Base-by-base conservation (phyloP, 2,329 filamentous ascomycete genomes). In the Colletotrichum camelliae region DNA sequence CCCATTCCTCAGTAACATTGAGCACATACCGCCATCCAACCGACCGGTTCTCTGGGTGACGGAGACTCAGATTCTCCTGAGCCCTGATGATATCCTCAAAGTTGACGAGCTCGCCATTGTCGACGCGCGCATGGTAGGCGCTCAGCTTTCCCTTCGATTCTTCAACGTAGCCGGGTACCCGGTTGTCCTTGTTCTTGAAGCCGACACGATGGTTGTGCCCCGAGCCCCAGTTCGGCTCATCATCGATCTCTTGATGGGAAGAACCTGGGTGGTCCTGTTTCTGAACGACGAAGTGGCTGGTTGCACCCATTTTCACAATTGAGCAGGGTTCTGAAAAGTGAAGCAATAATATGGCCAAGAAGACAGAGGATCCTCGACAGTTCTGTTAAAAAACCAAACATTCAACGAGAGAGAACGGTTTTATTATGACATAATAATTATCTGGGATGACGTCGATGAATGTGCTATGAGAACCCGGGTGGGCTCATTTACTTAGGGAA, bases 1-100 rank as follows among this genome's bases (percentile, higher is more conserved):
- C 83, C 80, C 85, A 88, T 67, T 88, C 84, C 73, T 90, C 88
- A 0, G 87, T 87, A 12, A 84, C 83, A 43, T 89, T 82, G 1
- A 90, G 80, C 13, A 89, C 86, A 77, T 87, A 89, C 43, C 89
- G 82, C 88, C 89, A 90, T 9, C 87, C 86, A 6, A 84, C 67
- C 5, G 87, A 86, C 69, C 86, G 84, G 37, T 87, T 84, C 21
- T 87, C 83, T 0, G 87, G 87, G 60, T 86, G 81, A 1, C 82
- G 77, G 5, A 89, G 78, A 78, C 88, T 85, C 57, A 88, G 84
- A 74, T 89, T 84, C 80, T 87, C 68, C 60, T 83, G 79, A 31
- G 78, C 77, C 5, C 78, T 70, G 39, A 86, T 81, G 29, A 85
- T 67, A 70, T 87, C 83, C 4, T 83, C 80, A 35, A 86, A 87